A percentile compares a stretch with the other conserved stretches of the same genome.
Evolutionary conservation across 805 yeast genomes (phyloP).

Genomic region (Sugiyamaella smithiae): DNA sequence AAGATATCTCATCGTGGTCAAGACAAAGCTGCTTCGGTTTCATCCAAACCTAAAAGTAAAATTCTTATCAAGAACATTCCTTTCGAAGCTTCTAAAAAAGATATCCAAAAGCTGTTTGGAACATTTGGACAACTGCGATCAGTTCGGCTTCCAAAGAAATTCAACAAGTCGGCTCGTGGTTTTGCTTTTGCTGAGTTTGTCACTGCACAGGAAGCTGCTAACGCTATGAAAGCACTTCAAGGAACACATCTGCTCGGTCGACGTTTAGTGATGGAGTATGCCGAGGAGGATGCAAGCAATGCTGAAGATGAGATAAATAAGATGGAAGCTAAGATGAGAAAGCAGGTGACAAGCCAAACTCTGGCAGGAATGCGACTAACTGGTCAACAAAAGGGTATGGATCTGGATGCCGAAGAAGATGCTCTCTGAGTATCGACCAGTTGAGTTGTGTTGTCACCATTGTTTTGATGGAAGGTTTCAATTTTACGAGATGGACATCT

Average conservation of each 20-base stretch:
- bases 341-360: slow-evolving; percentile 72
- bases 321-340: slow-evolving; percentile 82
- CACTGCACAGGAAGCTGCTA: slow-evolving; percentile 84
- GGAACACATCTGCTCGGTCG: slow-evolving; percentile 98
- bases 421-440: no score
- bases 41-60: slow-evolving; percentile 43
- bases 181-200: slow-evolving; percentile 95
- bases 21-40: slow-evolving; percentile 22
- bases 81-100: slow-evolving; percentile 91
- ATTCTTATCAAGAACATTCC: slow-evolving; percentile 95
- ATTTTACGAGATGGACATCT: no score
- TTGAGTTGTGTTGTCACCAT: no score
- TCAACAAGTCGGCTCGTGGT: slow-evolving; percentile 93
- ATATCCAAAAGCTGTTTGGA: slow-evolving; percentile 86
- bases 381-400: slow-evolving; percentile 63
- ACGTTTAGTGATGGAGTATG: slow-evolving; percentile 88
- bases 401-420: slow-evolving; percentile 60
- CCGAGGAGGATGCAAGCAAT: slow-evolving; percentile 74
- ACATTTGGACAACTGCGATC: slow-evolving; percentile 94
- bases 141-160: slow-evolving; percentile 93
- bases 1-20: slow-evolving; percentile 77
- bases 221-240: slow-evolving; percentile 86
- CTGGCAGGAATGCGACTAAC: slow-evolving; percentile 63
- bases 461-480: no score
- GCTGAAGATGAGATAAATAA: slow-evolving; percentile 88